Base-by-base conservation (phyloP, 176 grass and related monocot species). In the Neostapfia colusana region DNA sequence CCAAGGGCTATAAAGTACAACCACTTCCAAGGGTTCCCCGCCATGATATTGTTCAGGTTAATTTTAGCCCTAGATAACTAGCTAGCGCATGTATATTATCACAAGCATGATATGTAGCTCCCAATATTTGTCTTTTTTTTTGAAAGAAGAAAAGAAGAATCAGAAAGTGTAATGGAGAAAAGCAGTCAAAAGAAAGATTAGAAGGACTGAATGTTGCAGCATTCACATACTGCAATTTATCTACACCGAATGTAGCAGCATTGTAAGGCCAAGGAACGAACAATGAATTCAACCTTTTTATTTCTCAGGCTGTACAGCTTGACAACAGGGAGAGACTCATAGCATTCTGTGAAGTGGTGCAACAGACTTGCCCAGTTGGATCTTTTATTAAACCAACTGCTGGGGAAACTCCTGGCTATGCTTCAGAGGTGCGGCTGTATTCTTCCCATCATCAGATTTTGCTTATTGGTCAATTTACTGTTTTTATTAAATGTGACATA, bases 391-490 rank as follows among this genome's bases (percentile, higher is more conserved):
- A 84, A 78, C 95, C 95, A 73, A 90, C 80, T 74, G 90, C 94
- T 79, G 94, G 94, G 31, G 77, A 82, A 91, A 98, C 95, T 76
- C 74, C 91, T 75, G 95, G 91, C 69, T 98, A 98, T 94, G 95
- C 91, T 72, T 98, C 95, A 77, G 95, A 98, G 95, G 89, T 94
- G 12, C 54, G 37, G 25, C 70, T 66, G 16, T 74, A 34, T 65
- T 40, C 35, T 58, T 70, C 8, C 69, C 3, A 23, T 10, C 28
- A 42, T 73, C 41, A 7, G 23, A 16, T 37, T 20, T 3, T 23
- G 66, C 14, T 11, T 86, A 8, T 7, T n/a, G 10, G 54, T 53
- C 49, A 20, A 48, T 46, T 6, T 61, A 13, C 24, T 23, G 0
- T 75, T 14, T 61, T 9, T 46, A 34, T 49, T 21, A 12, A 36